Evolutionary conservation across 1,284 basidiomycete species (phyloP).

Genomic region (Tranzscheliella williamsii): DNA sequence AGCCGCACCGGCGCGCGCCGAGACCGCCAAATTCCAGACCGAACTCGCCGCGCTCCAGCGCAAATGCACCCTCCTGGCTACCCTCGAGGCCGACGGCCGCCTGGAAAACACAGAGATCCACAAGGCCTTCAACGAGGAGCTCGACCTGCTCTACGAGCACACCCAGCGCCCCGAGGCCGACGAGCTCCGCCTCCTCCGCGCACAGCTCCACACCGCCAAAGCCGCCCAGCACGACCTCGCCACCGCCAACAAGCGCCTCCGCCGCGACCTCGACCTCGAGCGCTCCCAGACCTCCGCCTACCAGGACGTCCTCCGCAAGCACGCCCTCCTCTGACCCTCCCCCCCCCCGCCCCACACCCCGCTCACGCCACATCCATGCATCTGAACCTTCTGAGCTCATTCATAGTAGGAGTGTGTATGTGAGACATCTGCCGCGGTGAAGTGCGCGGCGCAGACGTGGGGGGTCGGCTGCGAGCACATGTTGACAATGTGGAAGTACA

Average conservation of each 20-base stretch:
- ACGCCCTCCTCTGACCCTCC: constrained; percentile 20
- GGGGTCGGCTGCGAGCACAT: too few species aligned
- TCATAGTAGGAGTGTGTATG: too few species aligned
- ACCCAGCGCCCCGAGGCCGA: constrained; percentile 47
- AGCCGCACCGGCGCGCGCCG: background rate
- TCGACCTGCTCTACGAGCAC: constrained; percentile 54
- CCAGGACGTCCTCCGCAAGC: constrained; percentile 10
- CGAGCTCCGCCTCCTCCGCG: constrained; percentile 40
- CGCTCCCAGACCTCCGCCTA: constrained; percentile 9
- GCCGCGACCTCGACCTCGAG: constrained; percentile 30
- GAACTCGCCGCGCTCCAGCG: constrained; percentile 41
- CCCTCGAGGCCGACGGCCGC: constrained; percentile 53
- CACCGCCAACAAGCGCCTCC: constrained; percentile 33
- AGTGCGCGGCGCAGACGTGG: too few species aligned
- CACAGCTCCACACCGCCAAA: constrained; percentile 40
- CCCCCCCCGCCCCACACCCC: too few species aligned
- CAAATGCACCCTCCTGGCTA: constrained; percentile 48
- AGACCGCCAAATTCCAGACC: constrained; percentile 6
- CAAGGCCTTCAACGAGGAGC: constrained; percentile 59
- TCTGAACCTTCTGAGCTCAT: too few species aligned
- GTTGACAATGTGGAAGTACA: too few species aligned
- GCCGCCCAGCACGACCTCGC: constrained; percentile 32
- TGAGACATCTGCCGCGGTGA: too few species aligned
- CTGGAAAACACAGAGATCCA: constrained; percentile 59
- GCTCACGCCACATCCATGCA: too few species aligned